phyloP scores from a whole-genome alignment of 1,139 yeast genomes.

The Saccharomyces uvarum region DNA sequence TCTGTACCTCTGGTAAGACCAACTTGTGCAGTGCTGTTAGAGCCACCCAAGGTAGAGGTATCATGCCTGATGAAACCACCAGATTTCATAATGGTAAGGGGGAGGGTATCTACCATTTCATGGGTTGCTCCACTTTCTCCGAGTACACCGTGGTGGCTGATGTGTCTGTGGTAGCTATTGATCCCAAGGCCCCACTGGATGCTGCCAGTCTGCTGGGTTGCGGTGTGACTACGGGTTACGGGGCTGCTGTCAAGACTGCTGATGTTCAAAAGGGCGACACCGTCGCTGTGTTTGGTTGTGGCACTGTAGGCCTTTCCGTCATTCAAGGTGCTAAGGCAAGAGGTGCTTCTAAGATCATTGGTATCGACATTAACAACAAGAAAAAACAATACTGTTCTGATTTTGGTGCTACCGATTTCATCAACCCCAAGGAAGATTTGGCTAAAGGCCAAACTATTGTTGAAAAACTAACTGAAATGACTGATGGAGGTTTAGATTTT shows the following conservation, averaged over 20 bases:
- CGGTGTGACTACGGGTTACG: conserved; percentile 97
- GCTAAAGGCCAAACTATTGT: conserved; percentile 72
- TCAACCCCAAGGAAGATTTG: conserved; percentile 67
- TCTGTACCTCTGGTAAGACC: conserved; percentile 92
- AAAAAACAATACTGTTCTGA: conserved; percentile 80
- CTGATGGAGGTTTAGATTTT: conserved; percentile 94
- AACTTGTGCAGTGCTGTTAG: conserved; percentile 87
- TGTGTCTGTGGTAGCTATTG: conserved; percentile 91
- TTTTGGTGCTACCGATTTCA: conserved; percentile 93
- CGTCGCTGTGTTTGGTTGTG: conserved; percentile 95
- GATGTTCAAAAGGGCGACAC: conserved; percentile 86
- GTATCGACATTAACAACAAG: conserved; percentile 76
- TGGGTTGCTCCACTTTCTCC: conserved; percentile 96
- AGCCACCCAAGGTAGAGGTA: conserved; percentile 85
- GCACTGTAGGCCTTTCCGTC: conserved; percentile 92
- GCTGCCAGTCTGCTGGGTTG: conserved; percentile 91
- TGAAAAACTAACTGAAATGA: conserved; percentile 74
- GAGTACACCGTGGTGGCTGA: conserved; percentile 97
- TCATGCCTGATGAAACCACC: conserved; percentile 92
- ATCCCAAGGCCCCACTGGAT: conserved; percentile 74
- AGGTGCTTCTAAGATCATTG: conserved; percentile 75
- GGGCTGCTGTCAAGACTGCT: conserved; percentile 94
- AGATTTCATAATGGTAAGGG: conserved; percentile 78
- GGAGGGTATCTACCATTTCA: conserved; percentile 75
- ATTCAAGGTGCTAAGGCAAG: conserved; percentile 88